Conservation (phyloP, 2,329 filamentous ascomycete genomes). For the Diaporthe sp. region DNA sequence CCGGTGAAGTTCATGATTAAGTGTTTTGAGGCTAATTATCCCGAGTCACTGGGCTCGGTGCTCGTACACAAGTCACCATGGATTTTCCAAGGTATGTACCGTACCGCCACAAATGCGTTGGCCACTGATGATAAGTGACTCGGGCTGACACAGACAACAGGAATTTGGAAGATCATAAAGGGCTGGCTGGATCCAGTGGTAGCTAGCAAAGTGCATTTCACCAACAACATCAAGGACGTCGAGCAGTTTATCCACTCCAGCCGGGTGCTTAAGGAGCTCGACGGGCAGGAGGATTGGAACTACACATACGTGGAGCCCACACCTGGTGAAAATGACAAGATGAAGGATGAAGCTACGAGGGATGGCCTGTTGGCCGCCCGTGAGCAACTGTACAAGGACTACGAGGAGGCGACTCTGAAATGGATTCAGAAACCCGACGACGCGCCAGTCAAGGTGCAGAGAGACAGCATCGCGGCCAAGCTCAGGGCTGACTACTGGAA, state of each 20-base stretch:
- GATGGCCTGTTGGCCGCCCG: slow-evolving; percentile 75
- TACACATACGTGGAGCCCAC: slow-evolving; percentile 86
- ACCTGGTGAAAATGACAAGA: slow-evolving; percentile 80
- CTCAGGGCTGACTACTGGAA: slow-evolving; percentile 87
- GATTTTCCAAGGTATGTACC: slow-evolving; percentile 85
- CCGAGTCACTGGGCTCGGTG: slow-evolving; percentile 89
- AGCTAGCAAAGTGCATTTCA: slow-evolving; percentile 93
- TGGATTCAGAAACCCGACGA: slow-evolving; percentile 76
- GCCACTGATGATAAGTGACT: not conserved
- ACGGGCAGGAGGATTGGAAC: slow-evolving; percentile 86
- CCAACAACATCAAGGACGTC: slow-evolving; percentile 83
- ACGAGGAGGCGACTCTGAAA: slow-evolving; percentile 78
- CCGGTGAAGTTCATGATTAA: slow-evolving; percentile 99
- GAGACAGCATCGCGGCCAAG: slow-evolving; percentile 72
- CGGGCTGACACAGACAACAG: slow-evolving; percentile 55
- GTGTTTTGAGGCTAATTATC: slow-evolving; percentile 98
- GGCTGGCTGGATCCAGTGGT: slow-evolving; percentile 98
- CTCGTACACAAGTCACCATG: slow-evolving; percentile 97
- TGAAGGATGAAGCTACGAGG: slow-evolving; percentile 75
- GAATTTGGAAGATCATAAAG: slow-evolving; percentile 95
- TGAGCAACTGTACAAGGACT: slow-evolving; percentile 76
- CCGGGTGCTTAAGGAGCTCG: slow-evolving; percentile 85
- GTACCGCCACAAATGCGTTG: not conserved
- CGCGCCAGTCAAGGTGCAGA: slow-evolving; percentile 65
- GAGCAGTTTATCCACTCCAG: slow-evolving; percentile 79